These are phyloP conservation scores for Stellera chamaejasme DNA, from an alignment of 345 rosid species.

Conservation along the genomic window DNA sequence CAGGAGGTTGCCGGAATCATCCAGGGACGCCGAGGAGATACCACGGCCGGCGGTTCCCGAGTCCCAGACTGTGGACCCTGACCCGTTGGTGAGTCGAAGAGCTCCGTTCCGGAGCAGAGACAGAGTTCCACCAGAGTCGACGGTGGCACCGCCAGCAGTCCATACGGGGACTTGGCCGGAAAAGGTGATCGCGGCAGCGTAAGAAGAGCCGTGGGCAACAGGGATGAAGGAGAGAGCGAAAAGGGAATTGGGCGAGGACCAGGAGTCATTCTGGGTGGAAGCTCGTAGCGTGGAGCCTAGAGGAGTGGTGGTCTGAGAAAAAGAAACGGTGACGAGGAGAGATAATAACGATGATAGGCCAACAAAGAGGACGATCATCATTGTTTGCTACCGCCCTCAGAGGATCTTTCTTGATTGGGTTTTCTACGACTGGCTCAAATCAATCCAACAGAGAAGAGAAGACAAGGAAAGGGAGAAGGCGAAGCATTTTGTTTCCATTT, in stretches of 20 bases:
- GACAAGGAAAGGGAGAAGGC: background rate
- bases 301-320: constrained; percentile 17
- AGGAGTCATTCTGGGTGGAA: constrained; percentile 25
- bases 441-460: no score
- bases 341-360: constrained; percentile 1
- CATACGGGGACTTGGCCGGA: constrained; percentile 36
- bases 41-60: constrained; percentile 39
- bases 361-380: constrained; percentile 1
- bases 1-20: constrained; percentile 49
- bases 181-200: constrained; percentile 33
- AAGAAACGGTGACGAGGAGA: constrained; percentile 8
- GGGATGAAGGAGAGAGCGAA: constrained; percentile 43
- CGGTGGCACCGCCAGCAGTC: constrained; percentile 36
- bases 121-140: constrained; percentile 45
- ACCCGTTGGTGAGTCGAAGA: constrained; percentile 51
- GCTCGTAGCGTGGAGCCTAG: constrained; percentile 40
- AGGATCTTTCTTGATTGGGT: background rate
- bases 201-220: constrained; percentile 21
- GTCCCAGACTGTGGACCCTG: constrained; percentile 50
- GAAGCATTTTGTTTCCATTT: background rate
- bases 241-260: constrained; percentile 32
- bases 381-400: background rate
- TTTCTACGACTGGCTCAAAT: background rate
- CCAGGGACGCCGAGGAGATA: constrained; percentile 37
- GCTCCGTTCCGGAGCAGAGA: constrained; percentile 36